Conservation (phyloP, 176 grass and related monocot species). For the Echinochloa phyllopogon region DNA sequence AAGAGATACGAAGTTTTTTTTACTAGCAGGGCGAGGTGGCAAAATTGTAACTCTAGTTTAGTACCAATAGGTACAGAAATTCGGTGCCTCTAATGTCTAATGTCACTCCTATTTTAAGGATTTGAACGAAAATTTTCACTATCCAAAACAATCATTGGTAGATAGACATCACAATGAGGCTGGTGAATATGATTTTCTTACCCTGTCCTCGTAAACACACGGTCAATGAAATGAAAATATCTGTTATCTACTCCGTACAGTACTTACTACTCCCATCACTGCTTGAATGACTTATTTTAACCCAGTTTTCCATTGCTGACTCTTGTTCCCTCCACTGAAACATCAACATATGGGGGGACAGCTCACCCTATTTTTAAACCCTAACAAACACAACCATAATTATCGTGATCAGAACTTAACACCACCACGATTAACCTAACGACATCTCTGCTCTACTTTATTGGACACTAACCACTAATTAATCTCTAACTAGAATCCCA, state of each 20-base stretch:
- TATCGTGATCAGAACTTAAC: not conserved
- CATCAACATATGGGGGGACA: conserved; percentile 17
- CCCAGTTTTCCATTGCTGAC: not conserved
- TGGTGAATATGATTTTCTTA: not conserved
- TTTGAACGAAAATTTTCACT: not conserved
- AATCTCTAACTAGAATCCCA: not conserved
- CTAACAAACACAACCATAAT: not conserved
- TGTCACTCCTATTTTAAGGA: not conserved
- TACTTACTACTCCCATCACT: too few species aligned
- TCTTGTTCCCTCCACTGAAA: conserved; percentile 31
- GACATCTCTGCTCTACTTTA: not conserved
- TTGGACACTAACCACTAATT: not conserved
- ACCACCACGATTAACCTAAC: not conserved
- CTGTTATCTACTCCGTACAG: too few species aligned
- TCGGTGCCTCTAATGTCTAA: too few species aligned
- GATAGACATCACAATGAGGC: not conserved
- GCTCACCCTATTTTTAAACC: not conserved
- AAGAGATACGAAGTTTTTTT: too few species aligned
- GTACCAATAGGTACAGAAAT: too few species aligned
- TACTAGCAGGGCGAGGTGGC: too few species aligned
- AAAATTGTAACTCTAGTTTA: too few species aligned
- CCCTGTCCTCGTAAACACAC: not conserved
- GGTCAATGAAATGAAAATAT: not conserved
- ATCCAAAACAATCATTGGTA: not conserved
- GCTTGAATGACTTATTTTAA: not conserved